Evolutionary conservation across 108 stramenopile genomes (phyloP), one percentile per base, ranked within the genome.

Genomic region (Fragilaria radians): DNA sequence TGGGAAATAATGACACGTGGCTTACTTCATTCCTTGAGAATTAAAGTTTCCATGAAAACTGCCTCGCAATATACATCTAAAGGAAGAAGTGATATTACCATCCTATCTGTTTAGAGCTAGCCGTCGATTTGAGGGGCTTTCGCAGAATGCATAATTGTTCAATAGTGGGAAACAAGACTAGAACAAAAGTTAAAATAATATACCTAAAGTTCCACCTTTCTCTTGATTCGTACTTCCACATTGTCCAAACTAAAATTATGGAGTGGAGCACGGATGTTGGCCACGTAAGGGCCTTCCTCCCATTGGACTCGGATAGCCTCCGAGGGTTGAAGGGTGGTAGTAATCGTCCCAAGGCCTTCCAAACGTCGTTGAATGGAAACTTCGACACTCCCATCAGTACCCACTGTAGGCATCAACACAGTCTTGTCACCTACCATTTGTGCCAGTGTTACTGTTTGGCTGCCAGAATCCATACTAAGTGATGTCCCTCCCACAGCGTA

Each of bases 281-380:
- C 78, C 26, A 66, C 59, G 66, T 74, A 83, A 7, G 54, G 68
- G 26, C 77, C 82, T 56, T 83, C 82, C 11, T 48, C 27, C 74
- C 75, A 83, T 33, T 73, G 52, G 26, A 83, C 31, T 29, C 63
- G 33, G 34, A 83, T 34, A 1, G 65, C 67, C 45, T 76, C 72
- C 31, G 76, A 65, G 27, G 77, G 74, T 28, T 63, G 79, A 52
- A 64, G 64, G 22, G 72, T 70, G 5, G 75, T 69, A 1, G 76
- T 69, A 9, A 83, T 30, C 1, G 24, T 30, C 5, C 73, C 73
- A 22, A 9, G 23, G 4, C 21, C 52, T 21, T 56, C 21, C 42
- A 70, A 31, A 47, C 52, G 49, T 9, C 26, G 45, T 46, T 29
- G 36, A 2, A 65, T 4, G 21, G 46, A 49, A 5, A 74, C 33